Percentiles rank a stretch among this genome's conserved stretches.
Conservation (phyloP, 2,329 filamentous ascomycete species). For the Aspergillus awamori region DNA sequence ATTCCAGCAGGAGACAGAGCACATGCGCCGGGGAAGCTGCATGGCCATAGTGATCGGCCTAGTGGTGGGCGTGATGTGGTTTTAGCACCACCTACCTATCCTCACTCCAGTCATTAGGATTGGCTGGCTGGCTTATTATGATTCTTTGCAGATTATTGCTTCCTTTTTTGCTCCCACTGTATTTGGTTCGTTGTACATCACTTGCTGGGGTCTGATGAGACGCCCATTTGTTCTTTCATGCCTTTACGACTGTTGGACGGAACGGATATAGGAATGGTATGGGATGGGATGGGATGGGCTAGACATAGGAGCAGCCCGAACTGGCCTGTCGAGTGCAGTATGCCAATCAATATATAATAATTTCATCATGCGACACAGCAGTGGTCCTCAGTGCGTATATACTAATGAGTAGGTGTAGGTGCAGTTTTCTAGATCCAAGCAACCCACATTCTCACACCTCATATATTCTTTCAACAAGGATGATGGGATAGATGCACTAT, state of each 20-base stretch:
- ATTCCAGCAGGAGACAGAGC: constrained; percentile 27
- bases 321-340: background rate
- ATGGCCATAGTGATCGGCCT: constrained; percentile 43
- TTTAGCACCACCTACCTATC: constrained; percentile 19
- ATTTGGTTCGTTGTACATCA: background rate
- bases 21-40: constrained; percentile 36
- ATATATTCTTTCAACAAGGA: too few relatives aligned
- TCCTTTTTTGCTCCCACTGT: background rate
- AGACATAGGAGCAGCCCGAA: background rate
- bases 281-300: background rate
- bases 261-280: background rate
- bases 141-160: constrained; percentile 11
- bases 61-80: constrained; percentile 43
- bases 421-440: too few relatives aligned
- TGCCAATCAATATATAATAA: constrained; percentile 1
- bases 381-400: too few relatives aligned
- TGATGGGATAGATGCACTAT: too few relatives aligned
- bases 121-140: constrained; percentile 13
- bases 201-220: background rate
- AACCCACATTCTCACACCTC: too few relatives aligned
- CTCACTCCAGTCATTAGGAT: too few relatives aligned
- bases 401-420: too few relatives aligned
- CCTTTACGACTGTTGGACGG: constrained; percentile 3
- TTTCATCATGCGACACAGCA: background rate
- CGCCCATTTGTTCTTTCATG: background rate